Evolutionary conservation across 306 rosid genomes (phyloP), one percentile per base, ranked within the genome.

Genomic region (Castanea crenata): DNA sequence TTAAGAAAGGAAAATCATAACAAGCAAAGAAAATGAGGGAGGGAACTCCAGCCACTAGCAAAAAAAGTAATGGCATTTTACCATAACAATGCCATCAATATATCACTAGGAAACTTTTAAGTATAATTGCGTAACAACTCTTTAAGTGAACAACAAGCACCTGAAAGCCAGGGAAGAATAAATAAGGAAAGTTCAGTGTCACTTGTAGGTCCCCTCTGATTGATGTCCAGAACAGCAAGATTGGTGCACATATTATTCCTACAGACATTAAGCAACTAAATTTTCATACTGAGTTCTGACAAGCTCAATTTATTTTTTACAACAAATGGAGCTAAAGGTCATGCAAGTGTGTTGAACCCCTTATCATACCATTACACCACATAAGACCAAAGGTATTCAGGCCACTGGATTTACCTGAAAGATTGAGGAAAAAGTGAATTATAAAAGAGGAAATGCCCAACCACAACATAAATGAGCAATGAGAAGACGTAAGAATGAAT

Each of bases 281-380:
- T 83, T 54, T 34, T 18, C 54, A 11, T 2, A 58, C 3, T 12
- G 34, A 27, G 54, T 78, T 69, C 57, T 76, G 55, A 67, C 18
- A 4, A 58, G 18, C 75, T 18, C 12, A 55, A 59, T 81, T 51
- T 55, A 19, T 34, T 63, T 32, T 51, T 38, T 6, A 46, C 5
- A 65, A 55, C 12, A 68, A 21, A 83, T 4, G 80, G 29, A 54
- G 16, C 10, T 1, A 16, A 71, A 79, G 63, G 29, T 49, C 71
- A 74, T 25, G 76, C 32, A 51, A 56, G 19, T 78, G 32, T 32
- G 7, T 52, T 18, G n/a, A 49, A 79, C 27, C 41, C 51, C 67
- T 74, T 54, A 76, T 81, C 90, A 85, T 83, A 94, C 98, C 97
- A 75, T 92, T 94, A 74, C 96, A 89, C 98, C 97, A 94, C 88